phyloP scores from a whole-genome alignment of 805 yeast species.

The Saturnispora serradocipensis region DNA sequence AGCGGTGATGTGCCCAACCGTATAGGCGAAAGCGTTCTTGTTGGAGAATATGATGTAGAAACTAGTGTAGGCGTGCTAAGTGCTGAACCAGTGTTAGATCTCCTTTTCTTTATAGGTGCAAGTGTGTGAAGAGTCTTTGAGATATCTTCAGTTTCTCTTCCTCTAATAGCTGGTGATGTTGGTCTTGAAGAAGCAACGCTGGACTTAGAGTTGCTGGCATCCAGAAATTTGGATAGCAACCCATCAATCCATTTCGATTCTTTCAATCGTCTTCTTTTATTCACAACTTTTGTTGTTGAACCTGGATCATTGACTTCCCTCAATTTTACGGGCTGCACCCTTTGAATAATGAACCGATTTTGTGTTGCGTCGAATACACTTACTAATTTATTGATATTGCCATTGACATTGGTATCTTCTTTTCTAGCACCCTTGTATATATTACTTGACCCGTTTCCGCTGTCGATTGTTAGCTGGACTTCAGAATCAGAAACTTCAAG shows the following conservation, averaged over 20 bases:
- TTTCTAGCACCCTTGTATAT: neutral
- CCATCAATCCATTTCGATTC: neutral
- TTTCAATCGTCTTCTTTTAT: neutral
- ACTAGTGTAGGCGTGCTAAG: neutral
- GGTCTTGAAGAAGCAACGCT: neutral
- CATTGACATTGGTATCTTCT: neutral
- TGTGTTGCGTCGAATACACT: slow-evolving; percentile 2
- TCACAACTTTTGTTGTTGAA: neutral
- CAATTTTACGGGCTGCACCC: neutral
- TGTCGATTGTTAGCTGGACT: neutral
- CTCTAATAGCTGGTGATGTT: neutral
- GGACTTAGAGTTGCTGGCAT: neutral
- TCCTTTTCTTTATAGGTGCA: slow-evolving; percentile 1
- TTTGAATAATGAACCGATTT: neutral
- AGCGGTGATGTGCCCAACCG: slow-evolving; percentile 6
- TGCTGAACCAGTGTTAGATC: slow-evolving; percentile 1
- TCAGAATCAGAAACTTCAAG: neutral
- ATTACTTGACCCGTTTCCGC: neutral
- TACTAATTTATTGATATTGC: neutral
- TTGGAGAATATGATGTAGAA: neutral
- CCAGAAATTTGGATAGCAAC: neutral
- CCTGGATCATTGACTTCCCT: neutral
- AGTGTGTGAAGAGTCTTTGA: neutral
- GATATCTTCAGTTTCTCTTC: slow-evolving; percentile 1
- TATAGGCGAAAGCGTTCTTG: neutral